Base-by-base conservation (phyloP, 805 yeast species). In the Kodamaea leandrae region DNA sequence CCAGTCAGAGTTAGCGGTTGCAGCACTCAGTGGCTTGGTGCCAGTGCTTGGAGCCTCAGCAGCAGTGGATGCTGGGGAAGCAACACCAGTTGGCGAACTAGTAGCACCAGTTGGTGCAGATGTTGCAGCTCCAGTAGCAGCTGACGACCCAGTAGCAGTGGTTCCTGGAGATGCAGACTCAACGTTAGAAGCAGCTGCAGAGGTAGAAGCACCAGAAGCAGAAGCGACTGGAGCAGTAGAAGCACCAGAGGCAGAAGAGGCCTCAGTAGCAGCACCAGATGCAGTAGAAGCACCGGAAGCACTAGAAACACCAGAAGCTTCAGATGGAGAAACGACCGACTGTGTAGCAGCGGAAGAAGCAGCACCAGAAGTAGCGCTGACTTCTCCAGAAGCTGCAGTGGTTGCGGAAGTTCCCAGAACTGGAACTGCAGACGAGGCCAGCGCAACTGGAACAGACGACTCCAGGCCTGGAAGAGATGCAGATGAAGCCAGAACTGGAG, bases 1-100 rank as follows among this genome's bases (percentile, higher is more conserved):
- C 71, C 71, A 66, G 40, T 58, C 49, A 17, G 17, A 9, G 46
- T 12, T 9, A 14, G 37, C 7, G 24, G 26, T 6, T n/a, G n/a
- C n/a, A n/a, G n/a, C n/a, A 30, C 32, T 12, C 48, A 24, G 4
- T 39, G 16, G 27, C n/a, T n/a, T 44, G 21, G 43, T 12, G 9
- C 15, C 28, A 19, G 49, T 35, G 32, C 39, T 33, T 20, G 38
- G 35, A 28, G 48, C 37, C 37, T 33, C 37, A 17, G 40, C 26
- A 17, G 46, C 13, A 10, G 37, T 36, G 20, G 41, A n/a, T 18
- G 39, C n/a, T 4, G 43, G 13, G 17, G 42, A 16, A 29, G 42
- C 29, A n/a, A 29, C 24, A 25, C 30, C 39, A 23, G 39, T 38
- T 24, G 41, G 7, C 21, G 39, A 9, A 12, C n/a, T n/a, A n/a